Conservation (phyloP, 1,284 basidiomycete genomes). For the Tausonia pullulans region DNA sequence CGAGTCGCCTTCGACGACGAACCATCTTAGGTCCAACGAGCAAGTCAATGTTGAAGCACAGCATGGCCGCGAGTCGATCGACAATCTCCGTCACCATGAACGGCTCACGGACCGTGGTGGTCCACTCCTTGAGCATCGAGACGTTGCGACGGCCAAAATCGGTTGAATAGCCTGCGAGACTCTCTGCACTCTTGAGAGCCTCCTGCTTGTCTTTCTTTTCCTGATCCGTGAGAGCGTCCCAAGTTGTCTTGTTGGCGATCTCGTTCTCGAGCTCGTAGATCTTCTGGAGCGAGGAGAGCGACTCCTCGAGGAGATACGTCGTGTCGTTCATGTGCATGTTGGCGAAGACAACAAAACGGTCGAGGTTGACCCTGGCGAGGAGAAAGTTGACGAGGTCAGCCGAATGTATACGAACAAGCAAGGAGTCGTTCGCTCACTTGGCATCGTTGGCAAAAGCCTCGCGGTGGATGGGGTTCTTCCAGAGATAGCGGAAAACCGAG, state of each 20-base stretch:
- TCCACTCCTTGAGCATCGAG: constrained; percentile 80
- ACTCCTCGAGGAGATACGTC: constrained; percentile 96
- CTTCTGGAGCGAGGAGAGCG: constrained; percentile 74
- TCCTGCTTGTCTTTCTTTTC: constrained; percentile 75
- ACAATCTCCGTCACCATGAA: constrained; percentile 98
- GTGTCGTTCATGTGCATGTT: constrained; percentile 99
- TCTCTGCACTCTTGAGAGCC: constrained; percentile 66
- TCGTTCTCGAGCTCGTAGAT: constrained; percentile 77
- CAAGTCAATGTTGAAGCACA: constrained; percentile 86
- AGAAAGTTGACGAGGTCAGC: neutral
- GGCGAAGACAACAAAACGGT: constrained; percentile 88
- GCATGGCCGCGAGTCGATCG: constrained; percentile 87
- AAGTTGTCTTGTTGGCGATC: constrained; percentile 62
- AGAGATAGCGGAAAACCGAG: constrained; percentile 40
- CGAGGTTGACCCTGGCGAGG: constrained; percentile 56
- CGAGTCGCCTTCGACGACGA: too few relatives aligned
- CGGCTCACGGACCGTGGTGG: constrained; percentile 76
- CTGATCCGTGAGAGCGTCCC: constrained; percentile 53
- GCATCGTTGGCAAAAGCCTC: constrained; percentile 69
- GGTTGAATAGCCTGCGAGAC: constrained; percentile 73
- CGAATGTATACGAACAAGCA: neutral
- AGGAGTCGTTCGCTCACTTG: constrained; percentile 41
- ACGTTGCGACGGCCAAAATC: constrained; percentile 80
- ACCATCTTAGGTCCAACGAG: constrained; percentile 68
- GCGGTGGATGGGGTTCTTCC: constrained; percentile 77